Evolutionary conservation across 108 stramenopile species (phyloP).

Genomic region (Ochromonas danica): DNA sequence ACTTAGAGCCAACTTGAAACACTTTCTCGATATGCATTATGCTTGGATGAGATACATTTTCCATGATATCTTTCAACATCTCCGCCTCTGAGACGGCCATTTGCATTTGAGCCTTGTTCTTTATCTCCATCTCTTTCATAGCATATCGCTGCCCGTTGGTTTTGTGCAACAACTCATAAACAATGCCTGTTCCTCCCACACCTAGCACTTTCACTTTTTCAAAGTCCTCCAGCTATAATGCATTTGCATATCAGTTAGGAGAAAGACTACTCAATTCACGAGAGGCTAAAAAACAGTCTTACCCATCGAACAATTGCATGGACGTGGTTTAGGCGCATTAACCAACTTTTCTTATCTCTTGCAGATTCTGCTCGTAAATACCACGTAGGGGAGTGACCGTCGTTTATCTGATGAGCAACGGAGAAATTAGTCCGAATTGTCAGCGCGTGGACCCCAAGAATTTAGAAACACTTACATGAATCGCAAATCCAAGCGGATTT

Average conservation of each 20-base stretch:
- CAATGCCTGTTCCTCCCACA: conserved; percentile 35
- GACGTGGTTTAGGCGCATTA: conserved; percentile 27
- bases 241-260: neutral
- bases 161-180: conserved; percentile 38
- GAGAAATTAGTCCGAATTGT: neutral
- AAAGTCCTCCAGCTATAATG: conserved; percentile 31
- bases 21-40: conserved; percentile 37
- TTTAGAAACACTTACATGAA: conserved; percentile 38
- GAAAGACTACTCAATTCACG: neutral
- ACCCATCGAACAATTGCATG: conserved; percentile 38
- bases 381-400: conserved; percentile 33
- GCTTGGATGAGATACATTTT: conserved; percentile 31
- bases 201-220: conserved; percentile 37
- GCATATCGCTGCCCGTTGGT: conserved; percentile 39
- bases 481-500: conserved; percentile 26
- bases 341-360: conserved; percentile 38
- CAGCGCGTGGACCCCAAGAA: no score
- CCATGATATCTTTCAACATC: conserved; percentile 31
- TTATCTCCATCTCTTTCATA: conserved; percentile 39
- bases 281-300: neutral
- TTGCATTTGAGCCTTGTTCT: conserved; percentile 36
- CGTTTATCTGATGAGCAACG: conserved; percentile 32
- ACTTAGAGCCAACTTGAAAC: conserved; percentile 33
- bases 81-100: conserved; percentile 39
- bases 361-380: conserved; percentile 32